phyloP scores from a whole-genome alignment of 2,329 filamentous ascomycete species.

The Thielaviopsis cerberus region DNA sequence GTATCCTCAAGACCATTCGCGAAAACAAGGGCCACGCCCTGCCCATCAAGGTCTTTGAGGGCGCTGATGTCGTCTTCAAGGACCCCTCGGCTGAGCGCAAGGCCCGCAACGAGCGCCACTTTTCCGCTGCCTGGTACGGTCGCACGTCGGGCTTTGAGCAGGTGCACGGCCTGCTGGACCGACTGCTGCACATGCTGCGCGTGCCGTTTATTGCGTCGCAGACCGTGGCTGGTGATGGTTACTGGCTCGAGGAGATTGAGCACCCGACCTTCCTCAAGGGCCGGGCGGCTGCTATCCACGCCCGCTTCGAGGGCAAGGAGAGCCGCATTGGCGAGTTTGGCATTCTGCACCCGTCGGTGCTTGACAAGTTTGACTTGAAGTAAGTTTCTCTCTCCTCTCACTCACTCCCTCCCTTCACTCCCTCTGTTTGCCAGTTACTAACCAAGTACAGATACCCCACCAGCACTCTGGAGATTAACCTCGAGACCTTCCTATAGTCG shows the following conservation, averaged over 20 bases:
- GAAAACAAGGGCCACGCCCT: conserved; percentile 82
- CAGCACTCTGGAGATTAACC: conserved; percentile 83
- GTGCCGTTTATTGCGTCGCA: conserved; percentile 54
- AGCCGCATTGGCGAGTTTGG: conserved; percentile 68
- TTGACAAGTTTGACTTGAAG: conserved; percentile 84
- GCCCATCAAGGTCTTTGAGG: conserved; percentile 84
- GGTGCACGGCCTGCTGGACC: conserved; percentile 83
- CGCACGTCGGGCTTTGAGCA: conserved; percentile 89
- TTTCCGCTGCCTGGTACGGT: conserved; percentile 88
- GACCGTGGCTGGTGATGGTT: conserved; percentile 44
- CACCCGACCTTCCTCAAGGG: conserved; percentile 84
- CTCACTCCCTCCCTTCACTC: background rate
- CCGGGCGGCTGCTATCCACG: conserved; percentile 68
- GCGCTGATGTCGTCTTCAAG: conserved; percentile 81
- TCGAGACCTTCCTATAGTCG: conserved; percentile 70
- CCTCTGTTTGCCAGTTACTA: background rate
- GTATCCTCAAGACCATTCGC: conserved; percentile 78
- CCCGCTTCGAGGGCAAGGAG: conserved; percentile 56
- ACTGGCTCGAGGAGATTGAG: conserved; percentile 88
- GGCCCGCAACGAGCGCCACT: conserved; percentile 82
- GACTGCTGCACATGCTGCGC: conserved; percentile 80
- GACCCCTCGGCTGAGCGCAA: conserved; percentile 65
- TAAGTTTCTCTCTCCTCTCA: conserved; percentile 22
- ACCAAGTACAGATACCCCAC: conserved; percentile 52
- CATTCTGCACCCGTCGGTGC: conserved; percentile 77